Base-by-base conservation (phyloP, 805 yeast genomes). In the Candida sakaeoensis region DNA sequence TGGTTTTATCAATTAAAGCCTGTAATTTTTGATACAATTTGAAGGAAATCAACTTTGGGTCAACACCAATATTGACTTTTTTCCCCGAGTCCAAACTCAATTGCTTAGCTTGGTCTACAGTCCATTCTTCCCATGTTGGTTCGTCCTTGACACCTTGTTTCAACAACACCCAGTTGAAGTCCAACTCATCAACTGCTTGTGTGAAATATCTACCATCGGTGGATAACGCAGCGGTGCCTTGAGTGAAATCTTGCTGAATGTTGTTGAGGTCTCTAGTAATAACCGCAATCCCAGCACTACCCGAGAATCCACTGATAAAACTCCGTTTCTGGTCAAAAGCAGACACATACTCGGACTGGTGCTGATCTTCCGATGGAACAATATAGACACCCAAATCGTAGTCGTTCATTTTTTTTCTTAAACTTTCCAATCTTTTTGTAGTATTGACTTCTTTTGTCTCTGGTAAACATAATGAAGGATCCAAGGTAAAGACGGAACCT, bases 131-230 rank as follows among this genome's bases (percentile, higher is more conserved):
- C 83, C 84, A 79, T 2, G 75, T 52, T 22, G 75, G 76, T 47
- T 70, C 71, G 42, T 67, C 72, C 39, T 57, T 55, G 5, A 71
- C 65, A 22, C 78, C 79, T 50, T 75, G 80, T 50, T 68, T 76
- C 49, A 79, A 60, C 44, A 79, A 63, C 5, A 57, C 46, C 84
- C 84, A 79, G 56, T 78, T 78, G 50, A 74, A 74, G 54, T 79
- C 85, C 44, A 79, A 62, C 54, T 77, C 81, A 51, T 74, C 68
- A 27, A 65, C 46, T 3, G 83, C 84, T 53, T 78, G 84, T 39
- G 68, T 70, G 51, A 77, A 79, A 56, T 79, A 79, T 41, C 84
- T 60, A 13, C 81, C 80, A 52, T 79, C 84, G 4, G 85, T 79
- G 1, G 80, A 69, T 45, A 79, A 64, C 2, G 74, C 77, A 21